A percentile compares a stretch with the other conserved stretches of the same genome.
phyloP scores from a whole-genome alignment of 257 asterid species.

The Scutellaria baicalensis region DNA sequence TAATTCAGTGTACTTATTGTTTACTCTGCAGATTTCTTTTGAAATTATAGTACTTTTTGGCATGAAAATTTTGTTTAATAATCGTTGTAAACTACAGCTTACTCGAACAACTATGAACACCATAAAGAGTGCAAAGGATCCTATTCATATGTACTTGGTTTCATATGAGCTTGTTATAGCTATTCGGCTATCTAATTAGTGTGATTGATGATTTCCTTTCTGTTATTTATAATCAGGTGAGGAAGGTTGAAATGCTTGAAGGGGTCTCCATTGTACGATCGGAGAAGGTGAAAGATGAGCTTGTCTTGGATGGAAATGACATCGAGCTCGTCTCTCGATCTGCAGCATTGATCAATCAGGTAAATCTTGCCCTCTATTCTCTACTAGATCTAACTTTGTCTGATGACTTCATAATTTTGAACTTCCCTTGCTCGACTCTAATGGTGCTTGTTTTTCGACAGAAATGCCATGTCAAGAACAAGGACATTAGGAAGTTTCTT shows the following conservation, averaged over 20 bases:
- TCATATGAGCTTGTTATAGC: not conserved
- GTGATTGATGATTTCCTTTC: not conserved
- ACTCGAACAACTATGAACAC: not conserved
- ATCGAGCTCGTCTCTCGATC: constrained; percentile 82
- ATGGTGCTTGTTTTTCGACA: not conserved
- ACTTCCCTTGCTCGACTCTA: too few species aligned
- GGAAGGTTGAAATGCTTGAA: constrained; percentile 85
- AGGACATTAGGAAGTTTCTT: constrained; percentile 78
- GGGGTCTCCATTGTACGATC: constrained; percentile 70
- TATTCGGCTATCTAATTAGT: not conserved
- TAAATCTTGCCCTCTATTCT: not conserved
- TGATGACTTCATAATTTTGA: not conserved
- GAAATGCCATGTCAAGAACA: constrained; percentile 89
- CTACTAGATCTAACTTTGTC: not conserved
- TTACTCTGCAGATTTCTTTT: not conserved
- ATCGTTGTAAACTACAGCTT: not conserved
- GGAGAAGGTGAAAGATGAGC: constrained; percentile 81
- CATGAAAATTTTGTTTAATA: not conserved
- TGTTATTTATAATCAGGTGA: constrained; percentile 31
- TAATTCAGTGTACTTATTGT: not conserved
- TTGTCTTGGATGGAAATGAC: constrained; percentile 72
- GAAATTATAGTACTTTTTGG: not conserved
- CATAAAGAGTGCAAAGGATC: not conserved
- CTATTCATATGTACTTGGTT: too few species aligned
- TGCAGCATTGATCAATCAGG: constrained; percentile 73